Evolutionary conservation across 306 rosid genomes (phyloP).

Genomic region (Acacia melanoxylon): DNA sequence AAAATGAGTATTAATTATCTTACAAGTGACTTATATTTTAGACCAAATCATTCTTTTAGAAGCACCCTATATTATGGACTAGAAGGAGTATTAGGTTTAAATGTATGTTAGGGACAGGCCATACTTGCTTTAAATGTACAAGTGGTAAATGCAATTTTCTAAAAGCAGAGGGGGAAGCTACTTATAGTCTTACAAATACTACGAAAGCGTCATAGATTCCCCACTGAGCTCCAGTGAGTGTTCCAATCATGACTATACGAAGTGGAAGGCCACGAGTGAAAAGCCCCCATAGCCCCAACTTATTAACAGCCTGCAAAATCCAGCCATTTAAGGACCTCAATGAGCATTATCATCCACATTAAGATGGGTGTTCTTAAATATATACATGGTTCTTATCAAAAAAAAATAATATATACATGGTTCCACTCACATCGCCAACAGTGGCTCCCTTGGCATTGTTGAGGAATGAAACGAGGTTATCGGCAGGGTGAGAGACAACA

Average conservation of each 20-base stretch:
- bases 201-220: slow-evolving; percentile 65
- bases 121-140: background rate
- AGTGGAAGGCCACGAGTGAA: slow-evolving; percentile 86
- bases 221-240: slow-evolving; percentile 77
- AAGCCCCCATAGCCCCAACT: slow-evolving; percentile 62
- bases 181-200: slow-evolving; percentile 78
- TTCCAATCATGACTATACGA: slow-evolving; percentile 79
- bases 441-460: slow-evolving; percentile 83
- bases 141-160: background rate
- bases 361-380: background rate
- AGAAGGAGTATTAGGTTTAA: background rate
- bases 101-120: background rate
- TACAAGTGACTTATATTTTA: too few species aligned
- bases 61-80: too few species aligned
- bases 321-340: slow-evolving; percentile 10
- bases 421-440: slow-evolving; percentile 63
- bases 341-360: slow-evolving; percentile 12
- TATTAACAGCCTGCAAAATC: slow-evolving; percentile 61
- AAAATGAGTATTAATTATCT: too few species aligned
- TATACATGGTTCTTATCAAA: too few species aligned
- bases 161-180: slow-evolving; percentile 10
- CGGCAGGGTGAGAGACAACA: slow-evolving; percentile 79
- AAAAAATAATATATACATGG: too few species aligned
- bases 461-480: slow-evolving; percentile 80
- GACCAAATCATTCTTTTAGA: too few species aligned